These are phyloP conservation scores for Russula sp. DNA, from an alignment of 768 basidiomycete genomes.

Conservation along the genomic window DNA sequence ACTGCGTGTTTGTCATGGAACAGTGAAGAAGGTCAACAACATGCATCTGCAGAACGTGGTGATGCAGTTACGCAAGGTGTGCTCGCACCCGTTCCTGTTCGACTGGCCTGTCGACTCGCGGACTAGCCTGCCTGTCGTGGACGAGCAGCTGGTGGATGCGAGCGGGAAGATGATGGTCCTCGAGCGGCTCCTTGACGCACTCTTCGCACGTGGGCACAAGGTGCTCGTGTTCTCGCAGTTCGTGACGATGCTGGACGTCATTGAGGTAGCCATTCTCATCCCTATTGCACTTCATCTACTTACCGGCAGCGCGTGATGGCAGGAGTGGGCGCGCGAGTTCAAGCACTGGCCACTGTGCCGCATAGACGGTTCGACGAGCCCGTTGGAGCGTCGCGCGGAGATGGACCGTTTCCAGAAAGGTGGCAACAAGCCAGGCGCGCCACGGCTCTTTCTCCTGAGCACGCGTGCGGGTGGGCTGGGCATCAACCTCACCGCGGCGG, in stretches of 20 bases:
- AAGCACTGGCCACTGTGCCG: conserved; percentile 83
- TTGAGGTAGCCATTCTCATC: conserved; percentile 49
- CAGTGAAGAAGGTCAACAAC: conserved; percentile 83
- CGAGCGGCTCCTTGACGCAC: conserved; percentile 74
- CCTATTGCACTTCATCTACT: neutral
- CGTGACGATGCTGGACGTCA: conserved; percentile 92
- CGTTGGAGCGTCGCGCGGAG: conserved; percentile 74
- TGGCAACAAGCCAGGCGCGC: conserved; percentile 54
- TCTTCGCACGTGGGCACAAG: conserved; percentile 77
- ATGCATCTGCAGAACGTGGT: conserved; percentile 87
- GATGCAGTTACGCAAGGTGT: conserved; percentile 97
- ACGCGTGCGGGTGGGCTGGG: conserved; percentile 77
- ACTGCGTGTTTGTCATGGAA: neutral
- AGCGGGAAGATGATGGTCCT: conserved; percentile 98
- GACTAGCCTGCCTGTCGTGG: conserved; percentile 56
- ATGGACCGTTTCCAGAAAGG: conserved; percentile 80
- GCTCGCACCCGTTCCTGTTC: conserved; percentile 88
- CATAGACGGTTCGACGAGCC: conserved; percentile 82
- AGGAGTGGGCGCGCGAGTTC: conserved; percentile 84
- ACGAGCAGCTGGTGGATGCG: conserved; percentile 73
- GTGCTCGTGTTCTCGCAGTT: conserved; percentile 90
- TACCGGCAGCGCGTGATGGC: neutral
- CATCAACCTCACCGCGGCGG: conserved; percentile 73
- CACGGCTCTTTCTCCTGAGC: conserved; percentile 69
- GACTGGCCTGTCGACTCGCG: conserved; percentile 67